Evolutionary conservation across 139 green algal genomes (phyloP).

Genomic region (Chlorella ohadii): DNA sequence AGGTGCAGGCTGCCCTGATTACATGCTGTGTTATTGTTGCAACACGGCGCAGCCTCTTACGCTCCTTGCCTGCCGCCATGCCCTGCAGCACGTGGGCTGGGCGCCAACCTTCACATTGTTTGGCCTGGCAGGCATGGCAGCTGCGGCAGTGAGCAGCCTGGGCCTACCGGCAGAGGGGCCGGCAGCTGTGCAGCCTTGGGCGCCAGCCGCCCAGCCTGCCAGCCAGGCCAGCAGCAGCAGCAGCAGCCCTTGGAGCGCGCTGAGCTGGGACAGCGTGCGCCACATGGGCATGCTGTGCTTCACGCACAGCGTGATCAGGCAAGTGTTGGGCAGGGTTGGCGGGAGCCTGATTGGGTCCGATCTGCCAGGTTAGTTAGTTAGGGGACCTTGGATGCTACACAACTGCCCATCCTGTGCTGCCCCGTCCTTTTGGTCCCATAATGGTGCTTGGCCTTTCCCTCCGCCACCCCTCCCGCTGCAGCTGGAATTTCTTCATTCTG

Average conservation of each 20-base stretch:
- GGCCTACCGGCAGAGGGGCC: not conserved
- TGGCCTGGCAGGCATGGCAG: conserved; percentile 46
- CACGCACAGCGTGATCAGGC: conserved; percentile 71
- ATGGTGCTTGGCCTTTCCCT: no score
- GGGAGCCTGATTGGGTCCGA: no score
- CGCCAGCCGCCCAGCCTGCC: not conserved
- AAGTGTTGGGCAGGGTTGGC: not conserved
- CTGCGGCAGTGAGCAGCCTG: conserved; percentile 28
- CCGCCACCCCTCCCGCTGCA: conserved; percentile 63
- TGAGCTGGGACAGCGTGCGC: not conserved
- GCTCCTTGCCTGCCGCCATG: not conserved
- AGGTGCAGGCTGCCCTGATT: no score
- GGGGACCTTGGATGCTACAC: no score
- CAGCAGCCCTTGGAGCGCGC: conserved; percentile 9
- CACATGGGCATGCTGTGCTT: conserved; percentile 64
- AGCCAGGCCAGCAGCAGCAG: no score
- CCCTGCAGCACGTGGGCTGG: conserved; percentile 40
- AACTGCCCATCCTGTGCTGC: no score
- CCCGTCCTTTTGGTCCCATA: no score
- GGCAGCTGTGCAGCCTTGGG: not conserved
- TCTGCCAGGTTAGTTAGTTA: no score
- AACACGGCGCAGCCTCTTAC: no score
- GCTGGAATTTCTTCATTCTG: conserved; percentile 65
- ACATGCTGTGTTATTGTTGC: no score
- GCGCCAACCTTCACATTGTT: conserved; percentile 49